Evolutionary conservation across 2,329 filamentous ascomycete species (phyloP).

Genomic region (Monilinia polystroma): DNA sequence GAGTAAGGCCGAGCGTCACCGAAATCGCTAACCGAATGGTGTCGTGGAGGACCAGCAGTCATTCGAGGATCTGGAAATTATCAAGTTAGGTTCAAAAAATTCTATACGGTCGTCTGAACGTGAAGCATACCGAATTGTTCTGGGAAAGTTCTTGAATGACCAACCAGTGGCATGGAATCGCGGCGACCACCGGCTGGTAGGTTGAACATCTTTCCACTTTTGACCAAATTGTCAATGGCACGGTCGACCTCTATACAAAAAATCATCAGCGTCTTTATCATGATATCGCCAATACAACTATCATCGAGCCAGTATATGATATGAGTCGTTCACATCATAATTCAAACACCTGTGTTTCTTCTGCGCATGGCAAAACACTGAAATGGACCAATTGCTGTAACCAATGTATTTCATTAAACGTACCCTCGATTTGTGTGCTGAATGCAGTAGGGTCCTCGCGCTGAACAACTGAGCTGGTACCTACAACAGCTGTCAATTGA

Average conservation of each 20-base stretch:
- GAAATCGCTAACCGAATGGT: slow-evolving; percentile 81
- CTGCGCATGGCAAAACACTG: neutral
- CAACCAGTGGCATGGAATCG: slow-evolving; percentile 71
- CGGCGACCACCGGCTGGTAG: slow-evolving; percentile 60
- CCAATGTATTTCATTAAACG: slow-evolving; percentile 42
- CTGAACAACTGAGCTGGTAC: slow-evolving; percentile 71
- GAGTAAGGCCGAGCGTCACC: slow-evolving; percentile 71
- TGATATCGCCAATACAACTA: neutral
- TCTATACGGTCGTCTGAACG: slow-evolving; percentile 10
- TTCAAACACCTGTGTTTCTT: neutral
- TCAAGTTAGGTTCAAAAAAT: slow-evolving; percentile 15
- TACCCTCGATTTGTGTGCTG: slow-evolving; percentile 86
- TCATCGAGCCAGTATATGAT: neutral
- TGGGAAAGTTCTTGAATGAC: slow-evolving; percentile 54
- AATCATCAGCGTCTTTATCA: slow-evolving; percentile 23
- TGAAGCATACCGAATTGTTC: slow-evolving; percentile 57
- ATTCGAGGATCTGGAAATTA: slow-evolving; percentile 64
- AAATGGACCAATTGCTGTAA: neutral
- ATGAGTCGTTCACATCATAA: neutral
- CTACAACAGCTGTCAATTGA: slow-evolving; percentile 47
- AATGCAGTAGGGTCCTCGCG: slow-evolving; percentile 78
- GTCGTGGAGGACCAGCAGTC: slow-evolving; percentile 63
- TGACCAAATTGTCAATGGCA: slow-evolving; percentile 90
- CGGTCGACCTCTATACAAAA: slow-evolving; percentile 81
- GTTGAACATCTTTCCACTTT: slow-evolving; percentile 91